Percentiles rank a stretch among this genome's conserved stretches.
Evolutionary conservation across 2,329 filamentous ascomycete genomes (phyloP).

Genomic region (Gaeumannomyces tritici): DNA sequence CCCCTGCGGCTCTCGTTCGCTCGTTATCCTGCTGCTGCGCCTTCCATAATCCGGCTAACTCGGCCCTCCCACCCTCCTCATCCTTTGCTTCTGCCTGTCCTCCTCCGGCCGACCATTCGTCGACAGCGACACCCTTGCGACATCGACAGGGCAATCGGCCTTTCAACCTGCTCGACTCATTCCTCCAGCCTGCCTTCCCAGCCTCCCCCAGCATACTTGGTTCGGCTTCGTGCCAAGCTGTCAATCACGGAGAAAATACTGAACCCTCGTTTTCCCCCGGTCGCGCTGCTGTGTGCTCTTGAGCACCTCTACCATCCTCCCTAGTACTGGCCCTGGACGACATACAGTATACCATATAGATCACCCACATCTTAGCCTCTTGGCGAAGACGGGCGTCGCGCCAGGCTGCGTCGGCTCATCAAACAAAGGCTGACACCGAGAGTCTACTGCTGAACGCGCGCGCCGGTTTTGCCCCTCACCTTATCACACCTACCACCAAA

Average conservation of each 20-base stretch:
- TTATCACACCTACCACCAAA: not conserved
- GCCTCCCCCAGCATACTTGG: not conserved
- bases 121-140: not conserved
- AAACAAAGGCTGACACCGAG: not conserved
- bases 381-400: conserved; percentile 23
- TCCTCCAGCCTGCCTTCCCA: not conserved
- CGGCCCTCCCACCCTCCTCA: not conserved
- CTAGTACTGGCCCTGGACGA: conserved; percentile 24
- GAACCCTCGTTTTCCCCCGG: conserved; percentile 31
- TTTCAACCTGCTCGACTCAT: not conserved
- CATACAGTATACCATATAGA: not conserved
- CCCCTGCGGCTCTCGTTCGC: not conserved
- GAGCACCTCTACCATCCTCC: conserved; percentile 44
- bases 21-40: not conserved
- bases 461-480: conserved; percentile 7
- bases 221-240: conserved; percentile 19
- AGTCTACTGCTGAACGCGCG: conserved; percentile 1
- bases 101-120: not conserved
- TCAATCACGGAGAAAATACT: conserved; percentile 41
- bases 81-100: not conserved
- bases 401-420: conserved; percentile 23
- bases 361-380: conserved; percentile 4
- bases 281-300: conserved; percentile 34
- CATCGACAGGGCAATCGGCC: not conserved
- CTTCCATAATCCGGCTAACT: not conserved